Conservation (phyloP, 2,329 filamentous ascomycete genomes). For the Stachybotrys chartarum region DNA sequence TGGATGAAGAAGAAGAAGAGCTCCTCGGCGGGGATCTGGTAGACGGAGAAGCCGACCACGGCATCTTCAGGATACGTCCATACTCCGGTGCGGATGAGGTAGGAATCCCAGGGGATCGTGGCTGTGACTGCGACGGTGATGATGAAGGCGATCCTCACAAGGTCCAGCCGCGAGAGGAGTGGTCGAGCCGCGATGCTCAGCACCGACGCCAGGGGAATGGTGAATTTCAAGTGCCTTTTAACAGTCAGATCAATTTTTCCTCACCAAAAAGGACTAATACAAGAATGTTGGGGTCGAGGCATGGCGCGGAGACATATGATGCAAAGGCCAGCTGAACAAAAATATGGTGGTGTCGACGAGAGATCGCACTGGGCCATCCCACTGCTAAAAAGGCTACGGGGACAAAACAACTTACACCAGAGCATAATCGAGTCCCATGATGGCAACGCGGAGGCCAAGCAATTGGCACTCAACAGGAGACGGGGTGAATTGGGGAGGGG, state of each 20-base stretch:
- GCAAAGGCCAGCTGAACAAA: not conserved
- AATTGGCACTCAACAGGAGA: not conserved
- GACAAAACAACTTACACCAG: slow-evolving; percentile 9
- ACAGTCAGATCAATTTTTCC: not conserved
- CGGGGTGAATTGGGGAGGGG: too few relatives aligned
- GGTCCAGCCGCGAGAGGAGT: slow-evolving; percentile 10
- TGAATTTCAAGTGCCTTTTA: slow-evolving; percentile 13
- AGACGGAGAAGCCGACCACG: slow-evolving; percentile 55
- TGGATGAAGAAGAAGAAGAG: slow-evolving; percentile 74
- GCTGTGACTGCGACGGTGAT: slow-evolving; percentile 46
- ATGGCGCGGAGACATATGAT: not conserved
- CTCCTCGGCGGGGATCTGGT: slow-evolving; percentile 63
- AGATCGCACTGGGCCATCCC: not conserved
- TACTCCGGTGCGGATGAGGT: slow-evolving; percentile 58
- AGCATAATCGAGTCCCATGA: slow-evolving; percentile 14
- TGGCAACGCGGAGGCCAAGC: slow-evolving; percentile 2
- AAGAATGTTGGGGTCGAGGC: not conserved
- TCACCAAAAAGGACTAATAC: not conserved
- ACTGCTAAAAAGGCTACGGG: not conserved
- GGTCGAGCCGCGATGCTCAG: slow-evolving; percentile 9
- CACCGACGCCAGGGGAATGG: slow-evolving; percentile 10
- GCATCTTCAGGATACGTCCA: slow-evolving; percentile 66
- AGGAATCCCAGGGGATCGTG: slow-evolving; percentile 72
- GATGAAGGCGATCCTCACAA: slow-evolving; percentile 10
- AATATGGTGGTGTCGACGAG: not conserved